Base-by-base conservation (phyloP, 306 rosid species). In the Amphicarpaea edgeworthii region DNA sequence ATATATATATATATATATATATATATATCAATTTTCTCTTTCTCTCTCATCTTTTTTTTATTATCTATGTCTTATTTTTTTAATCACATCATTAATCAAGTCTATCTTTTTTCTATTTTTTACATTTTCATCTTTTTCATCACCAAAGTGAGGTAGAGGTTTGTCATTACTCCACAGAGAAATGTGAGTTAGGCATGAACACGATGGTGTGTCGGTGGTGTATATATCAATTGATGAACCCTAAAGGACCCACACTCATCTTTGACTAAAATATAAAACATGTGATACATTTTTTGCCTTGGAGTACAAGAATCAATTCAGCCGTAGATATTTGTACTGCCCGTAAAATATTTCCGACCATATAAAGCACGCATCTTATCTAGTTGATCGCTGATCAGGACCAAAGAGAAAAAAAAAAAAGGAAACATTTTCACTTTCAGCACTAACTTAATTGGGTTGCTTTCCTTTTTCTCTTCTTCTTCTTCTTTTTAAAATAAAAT, bases 311-410 rank as follows among this genome's bases (percentile, higher is more conserved):
- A 59, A 59, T 59, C 66, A 59, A 30, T 14, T 58, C 38, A 58
- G 16, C 19, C 40, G 15, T 58, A 26, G 19, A 58, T 12, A 58
- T 58, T 58, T 58, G 64, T 61, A 30, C 20, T 59, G 37, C 12
- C 41, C 20, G 8, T 57, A 58, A 9, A 30, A 14, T 0, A 59
- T 28, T 6, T 59, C 66, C 66, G 66, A 28, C 66, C 40, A 59
- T 28, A 59, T 59, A 28, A 26, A 26, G 41, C 42, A 28, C 41
- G 12, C 66, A 59, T 59, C 66, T 59, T 59, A 58, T 57, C 62
- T 9, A 26, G 20, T 9, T 59, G 12, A 28, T 14, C 2, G 1
- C 12, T 24, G 21, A 59, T 59, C 0, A 59, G 21, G 66, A 59
- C 66, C n/a, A 21, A 23, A 55, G 32, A 55, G 34, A 2, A 9